These are phyloP conservation scores for Ganoderma meredithae DNA, from an alignment of 1,284 basidiomycete species.

Conservation along the genomic window DNA sequence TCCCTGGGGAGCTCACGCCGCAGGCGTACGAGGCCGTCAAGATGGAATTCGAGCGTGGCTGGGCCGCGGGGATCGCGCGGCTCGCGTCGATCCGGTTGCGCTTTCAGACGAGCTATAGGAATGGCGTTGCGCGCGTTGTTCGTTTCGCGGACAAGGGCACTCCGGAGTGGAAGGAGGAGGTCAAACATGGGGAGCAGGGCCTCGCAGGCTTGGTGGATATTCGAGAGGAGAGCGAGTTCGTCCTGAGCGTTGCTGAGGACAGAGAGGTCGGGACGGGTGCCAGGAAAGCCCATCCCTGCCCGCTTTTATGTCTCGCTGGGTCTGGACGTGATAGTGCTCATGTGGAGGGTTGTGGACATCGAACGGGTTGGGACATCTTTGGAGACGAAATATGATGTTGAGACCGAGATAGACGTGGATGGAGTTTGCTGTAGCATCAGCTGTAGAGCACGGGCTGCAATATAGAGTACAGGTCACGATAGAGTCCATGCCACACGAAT, in stretches of 20 bases:
- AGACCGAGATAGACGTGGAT: not conserved
- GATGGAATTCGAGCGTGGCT: slow-evolving; percentile 63
- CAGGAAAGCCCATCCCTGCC: slow-evolving; percentile 38
- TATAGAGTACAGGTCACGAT: not conserved
- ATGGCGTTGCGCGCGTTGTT: slow-evolving; percentile 52
- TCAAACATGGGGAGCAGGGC: slow-evolving; percentile 46
- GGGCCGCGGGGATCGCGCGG: slow-evolving; percentile 61
- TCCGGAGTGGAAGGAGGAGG: slow-evolving; percentile 37
- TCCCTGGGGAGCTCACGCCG: slow-evolving; percentile 40
- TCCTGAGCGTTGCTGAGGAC: slow-evolving; percentile 21
- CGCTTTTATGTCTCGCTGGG: slow-evolving; percentile 58
- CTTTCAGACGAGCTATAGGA: slow-evolving; percentile 53
- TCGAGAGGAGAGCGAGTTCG: slow-evolving; percentile 45
- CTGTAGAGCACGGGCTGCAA: slow-evolving; percentile 1
- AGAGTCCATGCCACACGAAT: not conserved
- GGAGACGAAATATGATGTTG: slow-evolving; percentile 40
- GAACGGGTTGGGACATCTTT: slow-evolving; percentile 40
- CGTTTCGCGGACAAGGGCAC: slow-evolving; percentile 25
- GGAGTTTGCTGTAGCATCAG: slow-evolving; percentile 19
- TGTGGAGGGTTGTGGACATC: slow-evolving; percentile 41
- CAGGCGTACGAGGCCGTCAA: slow-evolving; percentile 48
- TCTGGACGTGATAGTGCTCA: slow-evolving; percentile 36
- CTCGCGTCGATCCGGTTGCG: slow-evolving; percentile 51
- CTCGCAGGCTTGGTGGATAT: slow-evolving; percentile 58
- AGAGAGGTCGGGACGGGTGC: slow-evolving; percentile 28